These are phyloP conservation scores for Aureobasidium sp. DNA, from an alignment of 2,329 filamentous ascomycete species.

Conservation along the genomic window DNA sequence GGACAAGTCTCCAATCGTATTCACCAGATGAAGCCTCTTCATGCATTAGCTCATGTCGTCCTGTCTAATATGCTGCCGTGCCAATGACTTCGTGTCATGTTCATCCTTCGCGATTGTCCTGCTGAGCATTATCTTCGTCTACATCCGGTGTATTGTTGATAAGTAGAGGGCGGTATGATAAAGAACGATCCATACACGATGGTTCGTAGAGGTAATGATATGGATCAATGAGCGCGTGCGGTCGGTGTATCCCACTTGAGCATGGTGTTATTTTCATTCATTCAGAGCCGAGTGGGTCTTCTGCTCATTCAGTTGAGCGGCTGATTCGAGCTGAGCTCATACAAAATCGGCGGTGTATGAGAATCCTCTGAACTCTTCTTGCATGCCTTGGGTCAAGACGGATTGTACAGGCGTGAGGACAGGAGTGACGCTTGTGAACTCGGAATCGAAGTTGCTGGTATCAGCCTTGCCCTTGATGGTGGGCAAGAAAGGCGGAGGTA, in stretches of 20 bases:
- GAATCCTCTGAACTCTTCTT: slow-evolving; percentile 98
- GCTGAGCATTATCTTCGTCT: neutral
- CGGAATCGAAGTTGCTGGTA: slow-evolving; percentile 98
- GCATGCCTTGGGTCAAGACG: slow-evolving; percentile 95
- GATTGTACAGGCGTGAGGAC: slow-evolving; percentile 95
- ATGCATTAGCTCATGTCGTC: neutral
- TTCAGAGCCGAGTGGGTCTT: neutral
- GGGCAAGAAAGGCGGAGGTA: slow-evolving; percentile 81
- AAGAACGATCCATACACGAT: neutral
- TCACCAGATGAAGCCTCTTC: neutral
- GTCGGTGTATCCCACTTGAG: neutral
- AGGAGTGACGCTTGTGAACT: slow-evolving; percentile 96
- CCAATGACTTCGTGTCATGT: neutral
- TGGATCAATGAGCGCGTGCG: neutral
- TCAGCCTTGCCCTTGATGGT: slow-evolving; percentile 86
- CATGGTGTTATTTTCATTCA: neutral
- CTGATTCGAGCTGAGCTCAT: slow-evolving; percentile 31
- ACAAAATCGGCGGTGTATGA: slow-evolving; percentile 93
- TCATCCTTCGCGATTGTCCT: neutral
- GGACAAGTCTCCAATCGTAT: slow-evolving; percentile 3
- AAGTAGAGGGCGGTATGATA: neutral
- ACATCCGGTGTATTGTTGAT: neutral
- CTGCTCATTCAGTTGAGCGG: neutral
- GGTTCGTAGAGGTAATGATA: neutral
- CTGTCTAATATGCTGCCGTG: neutral